Percentiles rank a stretch among this genome's conserved stretches.
These are phyloP conservation scores for Acrocalymma vagum DNA, from an alignment of 2,329 filamentous ascomycete genomes.

Conservation along the genomic window DNA sequence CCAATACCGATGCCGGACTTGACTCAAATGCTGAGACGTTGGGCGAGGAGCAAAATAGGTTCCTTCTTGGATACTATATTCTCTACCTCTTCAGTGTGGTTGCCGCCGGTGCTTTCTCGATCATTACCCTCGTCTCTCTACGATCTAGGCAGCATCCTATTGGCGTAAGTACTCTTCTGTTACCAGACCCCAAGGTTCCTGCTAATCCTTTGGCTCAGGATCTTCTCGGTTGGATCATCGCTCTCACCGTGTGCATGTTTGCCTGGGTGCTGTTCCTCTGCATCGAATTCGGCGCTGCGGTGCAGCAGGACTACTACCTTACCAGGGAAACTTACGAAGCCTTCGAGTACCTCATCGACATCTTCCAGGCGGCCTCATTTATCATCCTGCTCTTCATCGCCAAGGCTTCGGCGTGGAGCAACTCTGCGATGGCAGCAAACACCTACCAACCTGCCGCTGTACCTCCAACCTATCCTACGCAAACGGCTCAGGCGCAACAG, in stretches of 20 bases:
- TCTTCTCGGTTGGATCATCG: conserved; percentile 22
- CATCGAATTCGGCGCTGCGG: conserved; percentile 9
- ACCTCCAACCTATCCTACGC: not conserved
- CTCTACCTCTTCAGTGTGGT: conserved; percentile 31
- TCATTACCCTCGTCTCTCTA: conserved; percentile 22
- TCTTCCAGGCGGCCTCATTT: conserved; percentile 27
- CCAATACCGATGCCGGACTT: conserved; percentile 3
- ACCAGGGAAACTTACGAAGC: conserved; percentile 7
- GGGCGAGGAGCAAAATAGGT: not conserved
- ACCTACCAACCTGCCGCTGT: not conserved
- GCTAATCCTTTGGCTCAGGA: conserved; percentile 15
- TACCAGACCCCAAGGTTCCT: not conserved
- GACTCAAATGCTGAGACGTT: not conserved
- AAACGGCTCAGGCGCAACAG: conserved; percentile 1
- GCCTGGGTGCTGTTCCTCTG: conserved; percentile 25
- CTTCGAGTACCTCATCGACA: conserved; percentile 18
- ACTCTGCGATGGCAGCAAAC: not conserved
- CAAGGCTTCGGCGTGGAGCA: conserved; percentile 22
- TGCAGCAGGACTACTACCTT: conserved; percentile 1
- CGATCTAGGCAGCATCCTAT: conserved; percentile 18
- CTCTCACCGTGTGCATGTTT: conserved; percentile 25
- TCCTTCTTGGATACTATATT: conserved; percentile 19
- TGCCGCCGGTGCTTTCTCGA: conserved; percentile 16
- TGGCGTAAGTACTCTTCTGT: conserved; percentile 22
- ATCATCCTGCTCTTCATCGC: conserved; percentile 29